Percentiles rank a stretch among this genome's conserved stretches.
Conservation (phyloP, 2,329 filamentous ascomycete genomes). For the Claviceps spartinae region DNA sequence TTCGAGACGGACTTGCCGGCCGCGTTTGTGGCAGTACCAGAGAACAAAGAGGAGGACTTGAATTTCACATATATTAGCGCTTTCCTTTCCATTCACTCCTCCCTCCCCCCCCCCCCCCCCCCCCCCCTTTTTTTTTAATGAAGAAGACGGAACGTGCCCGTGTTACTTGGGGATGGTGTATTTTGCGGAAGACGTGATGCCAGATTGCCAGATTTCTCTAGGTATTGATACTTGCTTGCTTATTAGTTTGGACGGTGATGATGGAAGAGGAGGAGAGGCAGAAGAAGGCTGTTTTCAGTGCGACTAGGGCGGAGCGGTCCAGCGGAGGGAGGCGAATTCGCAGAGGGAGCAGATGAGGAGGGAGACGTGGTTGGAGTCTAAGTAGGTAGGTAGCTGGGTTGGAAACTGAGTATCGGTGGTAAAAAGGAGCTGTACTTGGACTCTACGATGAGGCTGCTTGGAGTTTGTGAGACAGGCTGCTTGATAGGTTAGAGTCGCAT, state of each 20-base stretch:
- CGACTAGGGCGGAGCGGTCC: conserved; percentile 20
- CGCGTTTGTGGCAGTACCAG: conserved; percentile 97
- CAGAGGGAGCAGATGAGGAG: conserved; percentile 35
- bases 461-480: no score
- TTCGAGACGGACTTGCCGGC: conserved; percentile 69
- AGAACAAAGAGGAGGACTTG: conserved; percentile 83
- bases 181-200: not conserved
- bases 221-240: not conserved
- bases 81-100: not conserved
- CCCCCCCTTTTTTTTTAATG: no score
- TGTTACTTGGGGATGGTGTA: no score
- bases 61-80: not conserved
- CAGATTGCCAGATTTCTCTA: not conserved
- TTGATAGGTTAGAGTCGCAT: no score
- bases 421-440: no score
- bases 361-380: conserved; percentile 30
- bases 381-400: conserved; percentile 10
- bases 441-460: no score
- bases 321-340: conserved; percentile 28
- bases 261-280: conserved; percentile 33
- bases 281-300: conserved; percentile 22
- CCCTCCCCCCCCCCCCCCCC: not conserved
- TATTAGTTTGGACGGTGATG: conserved; percentile 36
- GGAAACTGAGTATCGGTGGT: no score
- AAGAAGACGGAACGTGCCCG: no score